A percentile compares a stretch with the other conserved stretches of the same genome.
phyloP scores from a whole-genome alignment of 2,329 filamentous ascomycete genomes.

The Calonectria montana region DNA sequence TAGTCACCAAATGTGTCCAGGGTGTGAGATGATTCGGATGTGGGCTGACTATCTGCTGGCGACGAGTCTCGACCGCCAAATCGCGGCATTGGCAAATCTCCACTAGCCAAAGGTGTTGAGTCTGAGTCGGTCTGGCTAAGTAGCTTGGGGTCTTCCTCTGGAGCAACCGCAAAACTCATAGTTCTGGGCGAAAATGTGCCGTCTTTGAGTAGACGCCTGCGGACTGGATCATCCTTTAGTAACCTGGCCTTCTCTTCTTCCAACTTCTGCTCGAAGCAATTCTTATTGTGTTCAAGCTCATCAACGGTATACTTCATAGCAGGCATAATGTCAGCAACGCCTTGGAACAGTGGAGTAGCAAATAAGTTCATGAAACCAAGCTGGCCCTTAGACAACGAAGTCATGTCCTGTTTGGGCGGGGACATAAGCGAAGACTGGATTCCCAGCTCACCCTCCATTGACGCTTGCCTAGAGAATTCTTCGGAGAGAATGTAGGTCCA shows the following conservation, averaged over 20 bases:
- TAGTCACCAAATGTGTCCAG: slow-evolving; percentile 45
- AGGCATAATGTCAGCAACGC: slow-evolving; percentile 86
- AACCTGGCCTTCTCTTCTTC: slow-evolving; percentile 69
- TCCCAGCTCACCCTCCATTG: slow-evolving; percentile 88
- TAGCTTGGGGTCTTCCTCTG: slow-evolving; percentile 40
- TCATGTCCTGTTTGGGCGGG: slow-evolving; percentile 82
- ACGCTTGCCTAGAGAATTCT: slow-evolving; percentile 92
- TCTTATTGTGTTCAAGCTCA: slow-evolving; percentile 82
- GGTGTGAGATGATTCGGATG: slow-evolving; percentile 40
- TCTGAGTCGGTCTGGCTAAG: slow-evolving; percentile 33
- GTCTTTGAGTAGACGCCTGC: slow-evolving; percentile 51
- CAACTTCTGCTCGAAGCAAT: slow-evolving; percentile 77
- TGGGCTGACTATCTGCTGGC: slow-evolving; percentile 42
- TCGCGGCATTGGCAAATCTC: slow-evolving; percentile 37
- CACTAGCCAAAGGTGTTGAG: slow-evolving; percentile 38
- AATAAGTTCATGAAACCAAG: slow-evolving; percentile 98
- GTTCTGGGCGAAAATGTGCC: slow-evolving; percentile 59
- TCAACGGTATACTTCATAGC: slow-evolving; percentile 85
- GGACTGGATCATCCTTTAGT: slow-evolving; percentile 51
- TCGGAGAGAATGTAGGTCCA: slow-evolving; percentile 97
- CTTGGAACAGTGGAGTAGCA: slow-evolving; percentile 90
- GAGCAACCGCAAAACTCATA: slow-evolving; percentile 52
- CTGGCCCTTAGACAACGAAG: slow-evolving; percentile 87
- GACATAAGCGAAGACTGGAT: slow-evolving; percentile 91
- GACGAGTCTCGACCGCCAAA: slow-evolving; percentile 41